Percentiles rank a stretch among this genome's conserved stretches.
Evolutionary conservation across 495 filamentous ascomycete genomes (phyloP).

Genomic region (Xylaria grammica): DNA sequence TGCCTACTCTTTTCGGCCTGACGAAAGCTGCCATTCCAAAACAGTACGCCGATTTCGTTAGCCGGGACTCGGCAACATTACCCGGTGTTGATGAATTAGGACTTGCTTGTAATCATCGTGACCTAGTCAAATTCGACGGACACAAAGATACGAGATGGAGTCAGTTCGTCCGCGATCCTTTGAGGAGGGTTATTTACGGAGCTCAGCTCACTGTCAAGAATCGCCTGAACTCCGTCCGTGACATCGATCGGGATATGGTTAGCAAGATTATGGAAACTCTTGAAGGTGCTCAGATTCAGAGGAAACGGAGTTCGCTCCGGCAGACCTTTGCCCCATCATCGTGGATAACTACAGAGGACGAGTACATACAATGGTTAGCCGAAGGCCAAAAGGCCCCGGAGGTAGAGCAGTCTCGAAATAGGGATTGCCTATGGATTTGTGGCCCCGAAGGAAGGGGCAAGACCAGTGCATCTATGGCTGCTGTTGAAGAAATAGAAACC

Average conservation of each 20-base stretch:
- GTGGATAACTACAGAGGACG: conserved; percentile 40
- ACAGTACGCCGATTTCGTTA: conserved; percentile 37
- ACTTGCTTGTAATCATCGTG: conserved; percentile 39
- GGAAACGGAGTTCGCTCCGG: conserved; percentile 35
- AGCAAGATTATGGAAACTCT: conserved; percentile 35
- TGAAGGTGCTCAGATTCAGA: conserved; percentile 31
- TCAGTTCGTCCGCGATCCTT: conserved; percentile 36
- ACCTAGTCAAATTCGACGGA: conserved; percentile 43
- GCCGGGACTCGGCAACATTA: conserved; percentile 42
- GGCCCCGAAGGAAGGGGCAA: conserved; percentile 46
- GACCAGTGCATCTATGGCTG: conserved; percentile 40
- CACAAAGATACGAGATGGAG: conserved; percentile 38
- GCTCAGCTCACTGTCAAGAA: conserved; percentile 41
- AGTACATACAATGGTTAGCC: conserved; percentile 39
- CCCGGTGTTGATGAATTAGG: conserved; percentile 35
- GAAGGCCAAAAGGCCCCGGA: conserved; percentile 14
- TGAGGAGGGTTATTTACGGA: conserved; percentile 39
- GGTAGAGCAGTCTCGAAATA: conserved; percentile 2
- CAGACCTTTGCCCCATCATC: conserved; percentile 37
- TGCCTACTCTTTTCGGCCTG: conserved; percentile 31
- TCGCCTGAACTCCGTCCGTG: conserved; percentile 38
- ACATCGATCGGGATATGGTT: conserved; percentile 38
- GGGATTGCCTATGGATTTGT: conserved; percentile 41
- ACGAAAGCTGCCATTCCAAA: conserved; percentile 33
- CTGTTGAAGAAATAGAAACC: conserved; percentile 39